Evolutionary conservation across 2,329 filamentous ascomycete genomes (phyloP).

Genomic region (Zymoseptoria tritici): DNA sequence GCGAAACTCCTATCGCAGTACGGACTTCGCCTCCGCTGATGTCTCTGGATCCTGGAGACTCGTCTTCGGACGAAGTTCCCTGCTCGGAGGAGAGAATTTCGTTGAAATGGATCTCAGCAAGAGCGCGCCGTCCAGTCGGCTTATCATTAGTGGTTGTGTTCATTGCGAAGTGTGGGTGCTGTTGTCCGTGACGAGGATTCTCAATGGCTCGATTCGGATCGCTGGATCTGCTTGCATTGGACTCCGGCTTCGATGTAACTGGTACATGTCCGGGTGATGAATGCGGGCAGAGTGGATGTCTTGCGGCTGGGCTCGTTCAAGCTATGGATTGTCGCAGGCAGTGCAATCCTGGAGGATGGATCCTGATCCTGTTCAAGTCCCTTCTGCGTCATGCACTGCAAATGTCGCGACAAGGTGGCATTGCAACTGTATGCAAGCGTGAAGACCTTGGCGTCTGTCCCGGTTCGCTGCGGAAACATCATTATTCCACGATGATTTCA

Average conservation of each 20-base stretch:
- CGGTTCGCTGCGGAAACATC: neutral
- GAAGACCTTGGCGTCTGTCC: neutral
- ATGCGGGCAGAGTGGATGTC: neutral
- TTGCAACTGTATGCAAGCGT: neutral
- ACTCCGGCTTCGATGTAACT: neutral
- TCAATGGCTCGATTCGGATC: neutral
- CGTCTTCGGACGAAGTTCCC: slow-evolving; percentile 40
- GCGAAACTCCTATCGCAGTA: slow-evolving; percentile 51
- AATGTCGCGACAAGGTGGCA: neutral
- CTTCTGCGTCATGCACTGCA: neutral
- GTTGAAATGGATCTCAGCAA: slow-evolving; percentile 37
- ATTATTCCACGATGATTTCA: neutral
- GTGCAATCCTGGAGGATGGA: neutral
- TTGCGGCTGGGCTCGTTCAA: neutral
- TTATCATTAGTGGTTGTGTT: neutral
- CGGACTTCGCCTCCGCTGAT: slow-evolving; percentile 33
- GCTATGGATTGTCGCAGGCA: neutral
- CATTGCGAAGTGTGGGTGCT: neutral
- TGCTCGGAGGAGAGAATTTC: slow-evolving; percentile 30
- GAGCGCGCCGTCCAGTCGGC: slow-evolving; percentile 26
- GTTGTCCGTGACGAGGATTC: neutral
- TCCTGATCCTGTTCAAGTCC: neutral
- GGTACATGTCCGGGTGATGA: neutral
- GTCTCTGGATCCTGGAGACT: slow-evolving; percentile 26
- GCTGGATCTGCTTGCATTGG: neutral